These are phyloP conservation scores for Thalassiosira profunda DNA, from an alignment of 108 stramenopile species.

Conservation along the genomic window DNA sequence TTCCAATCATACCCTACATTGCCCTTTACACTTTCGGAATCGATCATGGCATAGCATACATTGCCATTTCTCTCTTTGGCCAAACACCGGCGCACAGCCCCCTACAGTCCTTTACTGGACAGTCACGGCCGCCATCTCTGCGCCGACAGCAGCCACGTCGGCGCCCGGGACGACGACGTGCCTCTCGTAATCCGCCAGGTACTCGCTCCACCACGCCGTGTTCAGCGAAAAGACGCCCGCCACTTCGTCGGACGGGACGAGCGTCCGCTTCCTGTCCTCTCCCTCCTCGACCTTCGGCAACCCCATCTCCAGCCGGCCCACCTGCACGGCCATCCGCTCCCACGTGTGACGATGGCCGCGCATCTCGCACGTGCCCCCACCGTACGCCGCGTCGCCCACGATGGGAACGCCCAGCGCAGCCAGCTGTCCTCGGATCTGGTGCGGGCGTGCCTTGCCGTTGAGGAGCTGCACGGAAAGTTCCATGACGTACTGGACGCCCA, in stretches of 20 bases:
- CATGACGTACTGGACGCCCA: conserved; percentile 43
- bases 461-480: conserved; percentile 50
- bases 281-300: conserved; percentile 24
- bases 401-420: conserved; percentile 56
- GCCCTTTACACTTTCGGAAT: too few species aligned
- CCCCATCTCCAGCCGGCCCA: conserved; percentile 42
- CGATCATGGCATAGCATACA: too few species aligned
- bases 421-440: conserved; percentile 57
- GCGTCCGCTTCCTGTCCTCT: conserved; percentile 19
- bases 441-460: conserved; percentile 43
- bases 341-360: conserved; percentile 39
- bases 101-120: too few species aligned
- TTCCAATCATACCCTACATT: too few species aligned
- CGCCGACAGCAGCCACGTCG: not conserved
- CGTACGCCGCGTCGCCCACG: conserved; percentile 49
- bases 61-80: too few species aligned
- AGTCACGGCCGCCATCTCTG: too few species aligned
- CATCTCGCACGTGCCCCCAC: conserved; percentile 43
- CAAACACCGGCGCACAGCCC: too few species aligned
- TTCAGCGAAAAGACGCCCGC: conserved; percentile 26
- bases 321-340: conserved; percentile 44
- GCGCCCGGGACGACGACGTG: not conserved
- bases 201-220: conserved; percentile 45
- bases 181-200: conserved; percentile 39
- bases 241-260: conserved; percentile 26